A percentile compares a stretch with the other conserved stretches of the same genome.
Conservation (phyloP, 2,329 filamentous ascomycete species). For the Pseudogymnoascus pannorum region DNA sequence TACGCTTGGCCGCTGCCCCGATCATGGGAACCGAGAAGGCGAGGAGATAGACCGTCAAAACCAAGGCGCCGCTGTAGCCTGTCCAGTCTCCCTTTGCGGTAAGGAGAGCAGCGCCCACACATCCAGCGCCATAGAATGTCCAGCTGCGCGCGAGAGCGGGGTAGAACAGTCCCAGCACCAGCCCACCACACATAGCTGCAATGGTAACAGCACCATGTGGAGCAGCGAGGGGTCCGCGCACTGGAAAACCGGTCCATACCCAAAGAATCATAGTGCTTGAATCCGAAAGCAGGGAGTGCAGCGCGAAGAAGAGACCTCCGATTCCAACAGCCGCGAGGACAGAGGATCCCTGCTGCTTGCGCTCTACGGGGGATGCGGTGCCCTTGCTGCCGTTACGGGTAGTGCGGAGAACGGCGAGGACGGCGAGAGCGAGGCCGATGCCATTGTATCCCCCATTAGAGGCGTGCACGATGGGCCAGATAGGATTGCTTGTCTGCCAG, state of each 20-base stretch:
- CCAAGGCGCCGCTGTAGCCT: constrained; percentile 79
- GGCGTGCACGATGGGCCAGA: constrained; percentile 91
- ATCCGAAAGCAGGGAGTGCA: constrained; percentile 90
- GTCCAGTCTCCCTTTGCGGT: constrained; percentile 76
- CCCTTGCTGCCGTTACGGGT: constrained; percentile 54
- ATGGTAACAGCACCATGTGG: constrained; percentile 88
- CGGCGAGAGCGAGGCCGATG: constrained; percentile 65
- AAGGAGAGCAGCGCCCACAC: constrained; percentile 68
- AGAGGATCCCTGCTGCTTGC: constrained; percentile 59
- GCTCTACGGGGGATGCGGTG: constrained; percentile 34
- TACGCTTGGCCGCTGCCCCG: constrained; percentile 66
- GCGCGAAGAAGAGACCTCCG: constrained; percentile 75
- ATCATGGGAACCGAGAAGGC: constrained; percentile 71
- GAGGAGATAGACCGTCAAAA: constrained; percentile 71
- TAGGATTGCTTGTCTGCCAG: constrained; percentile 88
- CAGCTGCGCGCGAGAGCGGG: constrained; percentile 69
- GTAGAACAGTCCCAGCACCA: constrained; percentile 66
- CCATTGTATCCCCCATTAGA: constrained; percentile 91
- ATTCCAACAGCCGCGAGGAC: constrained; percentile 69
- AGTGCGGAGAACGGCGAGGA: constrained; percentile 69
- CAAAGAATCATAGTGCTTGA: constrained; percentile 98
- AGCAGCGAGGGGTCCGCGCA: constrained; percentile 77
- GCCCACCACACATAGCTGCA: constrained; percentile 75
- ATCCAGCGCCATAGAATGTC: constrained; percentile 72
- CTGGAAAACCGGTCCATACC: constrained; percentile 95